Percentiles rank a stretch among this genome's conserved stretches.
phyloP scores from a whole-genome alignment of 805 yeast genomes.

The Suhomyces tanzawaensis region DNA sequence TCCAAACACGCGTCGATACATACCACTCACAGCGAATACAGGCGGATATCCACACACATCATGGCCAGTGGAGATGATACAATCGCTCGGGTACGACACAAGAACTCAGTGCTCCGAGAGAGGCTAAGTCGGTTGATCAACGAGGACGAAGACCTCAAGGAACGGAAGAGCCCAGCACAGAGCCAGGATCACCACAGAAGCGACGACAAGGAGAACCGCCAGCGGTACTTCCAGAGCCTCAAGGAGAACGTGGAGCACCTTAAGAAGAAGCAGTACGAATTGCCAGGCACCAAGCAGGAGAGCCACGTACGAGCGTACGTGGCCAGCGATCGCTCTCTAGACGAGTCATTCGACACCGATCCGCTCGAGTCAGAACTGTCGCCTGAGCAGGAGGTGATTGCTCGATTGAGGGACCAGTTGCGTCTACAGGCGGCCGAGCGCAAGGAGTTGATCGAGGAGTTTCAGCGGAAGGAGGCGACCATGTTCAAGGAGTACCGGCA shows the following conservation, averaged over 20 bases:
- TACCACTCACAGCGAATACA: no score
- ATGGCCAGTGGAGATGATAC: no score
- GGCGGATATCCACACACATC: no score
- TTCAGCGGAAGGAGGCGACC: constrained; percentile 5
- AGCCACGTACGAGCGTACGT: background rate
- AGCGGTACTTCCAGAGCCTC: constrained; percentile 18
- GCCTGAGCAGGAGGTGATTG: constrained; percentile 1
- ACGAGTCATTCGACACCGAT: background rate
- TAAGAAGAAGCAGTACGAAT: constrained; percentile 18
- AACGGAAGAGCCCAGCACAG: constrained; percentile 1
- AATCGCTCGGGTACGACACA: constrained; percentile 7
- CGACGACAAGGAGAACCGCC: constrained; percentile 8
- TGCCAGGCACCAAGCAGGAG: constrained; percentile 11
- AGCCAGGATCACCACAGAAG: background rate
- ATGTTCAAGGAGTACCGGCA: constrained; percentile 4
- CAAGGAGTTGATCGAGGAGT: constrained; percentile 7
- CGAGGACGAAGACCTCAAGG: constrained; percentile 11
- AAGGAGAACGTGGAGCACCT: constrained; percentile 22
- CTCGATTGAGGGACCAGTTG: background rate
- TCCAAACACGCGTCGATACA: no score
- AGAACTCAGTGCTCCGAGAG: constrained; percentile 7
- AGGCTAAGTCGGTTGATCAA: constrained; percentile 8
- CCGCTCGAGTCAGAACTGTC: background rate
- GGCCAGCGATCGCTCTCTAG: background rate
- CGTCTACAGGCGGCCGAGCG: background rate